Base-by-base conservation (phyloP, 116 monocot genomes). In the Zostera marina region DNA sequence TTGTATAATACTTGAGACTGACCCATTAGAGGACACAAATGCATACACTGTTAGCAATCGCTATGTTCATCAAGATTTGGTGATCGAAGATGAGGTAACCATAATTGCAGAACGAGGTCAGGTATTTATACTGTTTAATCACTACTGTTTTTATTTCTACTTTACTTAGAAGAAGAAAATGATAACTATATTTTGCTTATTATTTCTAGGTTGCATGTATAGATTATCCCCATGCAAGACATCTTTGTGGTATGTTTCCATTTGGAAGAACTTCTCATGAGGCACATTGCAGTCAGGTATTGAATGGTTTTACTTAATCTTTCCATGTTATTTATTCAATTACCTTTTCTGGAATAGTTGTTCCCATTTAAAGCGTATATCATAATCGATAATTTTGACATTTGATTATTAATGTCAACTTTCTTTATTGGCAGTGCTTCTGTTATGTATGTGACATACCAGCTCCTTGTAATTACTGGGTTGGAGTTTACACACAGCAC, bases 181-280 rank as follows among this genome's bases (percentile, higher is more conserved):
- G n/a, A 11, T 4, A 14, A 26, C 5, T n/a, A n/a, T 8, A 42
- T 59, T 19, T 19, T 22, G 20, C 43, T 11, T 17, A 3, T 42
- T 1, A 4, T 13, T 59, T 8, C 9, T 42, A 85, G 80, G 77
- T 85, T n/a, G 80, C 77, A 32, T 85, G 77, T 32, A 72, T 72
- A 67, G 85, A 85, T 62, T 77, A 72, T 67, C 77, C 85, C 16
- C 85, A 80, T 65, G 54, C 80, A 45, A 80, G 85, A 47, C 69
- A 77, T 62, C 42, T 71, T 11, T 85, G 85, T 41, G 77, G 44
- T 7, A 13, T 67, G 56, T 62, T 63, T 56, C 72, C 70, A 25
- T 85, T 85, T 24, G 21, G 47, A 19, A 67, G 69, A 26, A 77
- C 77, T 24, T 22, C 69, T 7, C 81, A 85, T 72, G 63, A 74